phyloP scores from a whole-genome alignment of 2,329 filamentous ascomycete genomes.

The Aureobasidium melanogenum region DNA sequence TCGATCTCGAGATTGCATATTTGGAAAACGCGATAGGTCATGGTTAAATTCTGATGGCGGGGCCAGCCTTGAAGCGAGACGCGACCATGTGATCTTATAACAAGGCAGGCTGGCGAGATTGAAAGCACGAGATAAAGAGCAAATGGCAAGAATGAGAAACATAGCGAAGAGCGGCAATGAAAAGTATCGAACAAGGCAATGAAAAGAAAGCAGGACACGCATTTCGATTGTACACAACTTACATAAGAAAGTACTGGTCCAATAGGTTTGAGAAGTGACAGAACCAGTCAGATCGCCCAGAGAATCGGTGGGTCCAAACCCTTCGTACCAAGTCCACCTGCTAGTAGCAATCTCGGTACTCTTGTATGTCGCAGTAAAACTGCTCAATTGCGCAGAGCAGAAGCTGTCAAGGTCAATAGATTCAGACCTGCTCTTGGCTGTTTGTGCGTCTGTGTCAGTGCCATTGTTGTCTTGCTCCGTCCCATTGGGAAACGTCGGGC shows the following conservation, averaged over 20 bases:
- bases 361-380: slow-evolving; percentile 1
- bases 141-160: not conserved
- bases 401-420: not conserved
- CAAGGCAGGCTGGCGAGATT: not conserved
- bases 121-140: not conserved
- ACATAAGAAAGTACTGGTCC: slow-evolving; percentile 14
- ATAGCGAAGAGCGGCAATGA: not conserved
- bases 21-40: not conserved
- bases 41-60: not conserved
- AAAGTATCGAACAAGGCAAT: too few relatives aligned
- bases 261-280: slow-evolving; percentile 13
- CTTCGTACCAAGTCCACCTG: slow-evolving; percentile 14
- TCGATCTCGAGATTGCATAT: not conserved
- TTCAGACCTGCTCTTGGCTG: not conserved
- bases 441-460: not conserved
- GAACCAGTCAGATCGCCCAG: slow-evolving; percentile 11
- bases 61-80: too few relatives aligned
- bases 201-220: not conserved
- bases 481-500: not conserved
- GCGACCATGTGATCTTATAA: not conserved
- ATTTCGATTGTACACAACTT: not conserved
- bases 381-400: not conserved
- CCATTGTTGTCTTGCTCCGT: not conserved
- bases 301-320: slow-evolving; percentile 14
- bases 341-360: slow-evolving; percentile 13